These are phyloP conservation scores for Verticillium zaregamsianum DNA, from an alignment of 2,329 filamentous ascomycete genomes.

Conservation along the genomic window DNA sequence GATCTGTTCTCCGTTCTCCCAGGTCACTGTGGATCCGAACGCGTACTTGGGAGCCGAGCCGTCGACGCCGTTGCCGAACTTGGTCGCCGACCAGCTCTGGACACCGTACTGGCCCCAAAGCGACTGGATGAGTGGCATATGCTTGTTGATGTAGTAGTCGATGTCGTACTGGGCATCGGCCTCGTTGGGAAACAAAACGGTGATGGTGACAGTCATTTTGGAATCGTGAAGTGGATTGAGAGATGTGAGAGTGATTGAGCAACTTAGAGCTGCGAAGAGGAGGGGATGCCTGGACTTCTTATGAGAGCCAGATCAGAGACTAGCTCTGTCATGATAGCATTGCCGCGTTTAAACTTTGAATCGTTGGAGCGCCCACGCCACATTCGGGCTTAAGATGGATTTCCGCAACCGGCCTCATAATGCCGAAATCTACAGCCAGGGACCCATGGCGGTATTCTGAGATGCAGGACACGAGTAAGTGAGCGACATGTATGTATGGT, in stretches of 20 bases:
- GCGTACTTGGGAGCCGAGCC: constrained; percentile 6
- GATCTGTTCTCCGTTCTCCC: constrained; percentile 4
- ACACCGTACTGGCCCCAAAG: constrained; percentile 6
- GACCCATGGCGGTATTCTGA: neutral
- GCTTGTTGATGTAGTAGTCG: constrained; percentile 11
- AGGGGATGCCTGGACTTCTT: too few species aligned
- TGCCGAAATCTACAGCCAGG: neutral
- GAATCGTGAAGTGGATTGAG: neutral
- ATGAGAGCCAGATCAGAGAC: too few species aligned
- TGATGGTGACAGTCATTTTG: constrained; percentile 9
- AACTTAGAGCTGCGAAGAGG: too few species aligned
- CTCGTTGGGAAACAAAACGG: constrained; percentile 16
- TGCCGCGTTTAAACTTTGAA: neutral
- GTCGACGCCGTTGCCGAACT: constrained; percentile 5
- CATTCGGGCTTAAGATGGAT: neutral
- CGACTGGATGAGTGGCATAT: constrained; percentile 7
- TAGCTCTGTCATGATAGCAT: neutral
- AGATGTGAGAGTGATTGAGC: too few species aligned
- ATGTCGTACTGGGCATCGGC: constrained; percentile 13
- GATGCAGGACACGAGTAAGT: neutral
- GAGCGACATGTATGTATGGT: neutral
- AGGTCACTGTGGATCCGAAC: constrained; percentile 5
- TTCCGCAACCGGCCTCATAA: neutral
- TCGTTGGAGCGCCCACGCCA: neutral
- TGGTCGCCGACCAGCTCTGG: constrained; percentile 6